phyloP scores from a whole-genome alignment of 2,329 filamentous ascomycete genomes.

The Epichloe aotearoae region DNA sequence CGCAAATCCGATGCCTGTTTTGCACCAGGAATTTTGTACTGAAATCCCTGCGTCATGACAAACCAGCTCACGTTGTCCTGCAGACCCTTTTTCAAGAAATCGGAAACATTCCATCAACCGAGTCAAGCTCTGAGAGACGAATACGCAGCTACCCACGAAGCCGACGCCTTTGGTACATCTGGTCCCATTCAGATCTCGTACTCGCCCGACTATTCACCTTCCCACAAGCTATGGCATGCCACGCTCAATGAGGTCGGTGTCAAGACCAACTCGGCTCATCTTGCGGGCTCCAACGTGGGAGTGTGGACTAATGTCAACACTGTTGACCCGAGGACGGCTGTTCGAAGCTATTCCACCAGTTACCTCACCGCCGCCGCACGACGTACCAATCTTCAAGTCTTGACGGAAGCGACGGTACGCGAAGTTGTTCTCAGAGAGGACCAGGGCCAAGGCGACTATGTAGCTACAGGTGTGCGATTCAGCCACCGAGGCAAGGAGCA shows the following conservation, averaged over 20 bases:
- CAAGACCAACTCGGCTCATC: slow-evolving; percentile 26
- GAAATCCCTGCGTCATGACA: background rate
- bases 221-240: slow-evolving; percentile 33
- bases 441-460: slow-evolving; percentile 3
- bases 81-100: slow-evolving; percentile 37
- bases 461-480: slow-evolving; percentile 22
- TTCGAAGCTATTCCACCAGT: slow-evolving; percentile 34
- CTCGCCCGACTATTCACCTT: slow-evolving; percentile 23
- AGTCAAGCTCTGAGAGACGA: slow-evolving; percentile 19
- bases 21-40: too few relatives aligned
- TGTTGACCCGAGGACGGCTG: slow-evolving; percentile 30
- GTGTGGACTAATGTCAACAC: slow-evolving; percentile 36
- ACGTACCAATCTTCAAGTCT: slow-evolving; percentile 27
- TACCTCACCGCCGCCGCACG: slow-evolving; percentile 27
- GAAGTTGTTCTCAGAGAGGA: slow-evolving; percentile 15
- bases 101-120: slow-evolving; percentile 32
- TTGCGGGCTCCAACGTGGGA: slow-evolving; percentile 36
- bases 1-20: too few relatives aligned
- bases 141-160: slow-evolving; percentile 25
- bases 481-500: slow-evolving; percentile 22
- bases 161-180: slow-evolving; percentile 25
- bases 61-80: background rate
- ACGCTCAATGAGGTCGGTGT: slow-evolving; percentile 31
- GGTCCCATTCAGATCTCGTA: slow-evolving; percentile 39
- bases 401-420: slow-evolving; percentile 18